Percentiles rank a stretch among this genome's conserved stretches.
Evolutionary conservation across 805 yeast species (phyloP).

Genomic region (Wickerhamiella allomyrinae): DNA sequence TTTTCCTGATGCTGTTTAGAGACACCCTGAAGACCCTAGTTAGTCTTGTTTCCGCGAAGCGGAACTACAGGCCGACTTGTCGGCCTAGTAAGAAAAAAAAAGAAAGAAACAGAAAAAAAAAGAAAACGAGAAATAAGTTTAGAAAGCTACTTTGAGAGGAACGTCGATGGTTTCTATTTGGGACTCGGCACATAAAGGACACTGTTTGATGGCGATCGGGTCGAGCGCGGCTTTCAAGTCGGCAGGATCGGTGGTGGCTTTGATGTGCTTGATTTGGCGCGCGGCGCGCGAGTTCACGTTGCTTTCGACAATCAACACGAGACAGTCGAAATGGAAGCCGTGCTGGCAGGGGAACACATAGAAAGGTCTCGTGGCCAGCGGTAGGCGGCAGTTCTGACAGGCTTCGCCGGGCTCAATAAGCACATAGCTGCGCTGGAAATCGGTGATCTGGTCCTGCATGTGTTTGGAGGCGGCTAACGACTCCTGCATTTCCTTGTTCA

Average conservation of each 20-base stretch:
- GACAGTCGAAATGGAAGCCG: conserved; percentile 77
- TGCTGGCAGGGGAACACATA: conserved; percentile 82
- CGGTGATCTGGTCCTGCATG: conserved; percentile 45
- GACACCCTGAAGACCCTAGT: too few relatives aligned
- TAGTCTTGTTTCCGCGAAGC: too few relatives aligned
- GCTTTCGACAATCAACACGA: conserved; percentile 43
- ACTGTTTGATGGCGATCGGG: conserved; percentile 43
- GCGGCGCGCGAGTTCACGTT: neutral
- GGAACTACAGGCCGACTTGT: too few relatives aligned
- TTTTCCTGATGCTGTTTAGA: too few relatives aligned
- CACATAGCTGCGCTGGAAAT: conserved; percentile 38
- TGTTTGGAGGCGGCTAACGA: conserved; percentile 46
- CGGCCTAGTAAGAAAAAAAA: too few relatives aligned
- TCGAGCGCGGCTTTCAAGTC: conserved; percentile 30
- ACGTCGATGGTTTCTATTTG: conserved; percentile 58
- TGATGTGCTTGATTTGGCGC: neutral
- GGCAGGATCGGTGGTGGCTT: neutral
- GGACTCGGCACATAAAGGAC: conserved; percentile 64
- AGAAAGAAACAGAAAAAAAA: neutral
- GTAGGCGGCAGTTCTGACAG: conserved; percentile 56
- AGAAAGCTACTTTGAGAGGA: conserved; percentile 27
- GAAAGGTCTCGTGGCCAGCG: conserved; percentile 60
- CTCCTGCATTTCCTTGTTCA: conserved; percentile 62
- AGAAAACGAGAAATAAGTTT: neutral
- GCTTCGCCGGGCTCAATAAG: conserved; percentile 73